Evolutionary conservation across 371 early-diverging fungal species (phyloP).

Genomic region (Mucor ambiguus): DNA sequence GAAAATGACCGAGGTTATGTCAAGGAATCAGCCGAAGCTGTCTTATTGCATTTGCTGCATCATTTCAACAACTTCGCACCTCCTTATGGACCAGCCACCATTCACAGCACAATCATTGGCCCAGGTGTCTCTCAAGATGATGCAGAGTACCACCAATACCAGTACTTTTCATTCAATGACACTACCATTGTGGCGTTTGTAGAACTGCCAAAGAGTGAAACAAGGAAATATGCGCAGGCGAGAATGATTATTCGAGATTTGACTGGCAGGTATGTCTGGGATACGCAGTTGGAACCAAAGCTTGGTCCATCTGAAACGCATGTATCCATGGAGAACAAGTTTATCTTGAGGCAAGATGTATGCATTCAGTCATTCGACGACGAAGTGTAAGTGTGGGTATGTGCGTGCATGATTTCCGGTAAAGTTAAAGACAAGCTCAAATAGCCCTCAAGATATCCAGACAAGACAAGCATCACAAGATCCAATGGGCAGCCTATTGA

Average conservation of each 20-base stretch:
- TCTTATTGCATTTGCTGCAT: conserved; percentile 53
- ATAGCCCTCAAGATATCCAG: not conserved
- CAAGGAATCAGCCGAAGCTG: conserved; percentile 59
- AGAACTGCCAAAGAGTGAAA: conserved; percentile 50
- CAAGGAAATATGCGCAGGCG: conserved; percentile 28
- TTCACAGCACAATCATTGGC: conserved; percentile 50
- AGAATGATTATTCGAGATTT: conserved; percentile 74
- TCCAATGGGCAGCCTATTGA: conserved; percentile 20
- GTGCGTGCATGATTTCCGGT: not conserved
- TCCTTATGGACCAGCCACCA: conserved; percentile 55
- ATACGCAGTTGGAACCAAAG: conserved; percentile 57
- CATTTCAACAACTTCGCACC: conserved; percentile 62
- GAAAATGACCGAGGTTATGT: conserved; percentile 49
- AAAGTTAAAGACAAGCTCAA: not conserved
- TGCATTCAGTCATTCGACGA: conserved; percentile 2
- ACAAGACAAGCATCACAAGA: conserved; percentile 4
- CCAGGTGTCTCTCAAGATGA: conserved; percentile 51
- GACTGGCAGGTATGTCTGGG: conserved; percentile 85
- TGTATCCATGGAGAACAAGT: not conserved
- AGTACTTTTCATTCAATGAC: conserved; percentile 67
- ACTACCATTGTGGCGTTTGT: conserved; percentile 61
- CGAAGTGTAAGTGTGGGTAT: not conserved
- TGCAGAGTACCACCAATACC: conserved; percentile 42
- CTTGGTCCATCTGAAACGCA: not conserved
- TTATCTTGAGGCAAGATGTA: conserved; percentile 9